Base-by-base conservation (phyloP, 2,329 filamentous ascomycete genomes). In the Apiospora hydei region DNA sequence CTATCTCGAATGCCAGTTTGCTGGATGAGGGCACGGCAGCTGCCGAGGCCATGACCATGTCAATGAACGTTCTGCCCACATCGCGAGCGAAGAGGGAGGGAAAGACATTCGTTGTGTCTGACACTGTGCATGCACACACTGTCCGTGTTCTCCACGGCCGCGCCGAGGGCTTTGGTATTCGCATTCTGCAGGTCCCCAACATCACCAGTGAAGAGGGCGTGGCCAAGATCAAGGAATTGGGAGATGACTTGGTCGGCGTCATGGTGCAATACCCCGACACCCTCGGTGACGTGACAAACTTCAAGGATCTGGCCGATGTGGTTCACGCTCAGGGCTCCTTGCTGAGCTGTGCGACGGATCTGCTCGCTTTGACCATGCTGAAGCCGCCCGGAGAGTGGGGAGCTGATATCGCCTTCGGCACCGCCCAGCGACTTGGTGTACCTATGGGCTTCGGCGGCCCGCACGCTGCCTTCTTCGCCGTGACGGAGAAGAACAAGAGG, bases 391-490 rank as follows among this genome's bases (percentile, higher is more conserved):
- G 95, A 68, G 96, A 98, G 80, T 98, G 96, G 84, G 96, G 96
- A 57, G 96, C 96, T 30, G 96, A 98, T 80, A 94, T 98, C 77
- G 96, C 95, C 6, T 97, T 98, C 80, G 96, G 96, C 76, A 98
- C 92, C 79, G 92, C 96, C 21, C 96, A 98, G 85, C 88, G 96
- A 72, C 93, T 98, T 74, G 96, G 96, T 81, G 94, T 98, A 16
- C 95, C 96, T 2, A 90, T 98, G 80, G 96, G 96, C 69, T 97
- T 92, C 77, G 96, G 96, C 78, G 96, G 96, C 26, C 96, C 96
- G n/a, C 96, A 98, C 79, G 96, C 96, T 38, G 96, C 95, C 24
- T 98, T 98, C 88, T 98, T 98, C 81, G 94, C 96, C 26, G 95
- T 95, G 71, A 90, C 90, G 71, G 95, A 98, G 69, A 94, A 96